Conservation (phyloP, 2,329 filamentous ascomycete genomes). For the Chrysosphaeria jannelii region DNA sequence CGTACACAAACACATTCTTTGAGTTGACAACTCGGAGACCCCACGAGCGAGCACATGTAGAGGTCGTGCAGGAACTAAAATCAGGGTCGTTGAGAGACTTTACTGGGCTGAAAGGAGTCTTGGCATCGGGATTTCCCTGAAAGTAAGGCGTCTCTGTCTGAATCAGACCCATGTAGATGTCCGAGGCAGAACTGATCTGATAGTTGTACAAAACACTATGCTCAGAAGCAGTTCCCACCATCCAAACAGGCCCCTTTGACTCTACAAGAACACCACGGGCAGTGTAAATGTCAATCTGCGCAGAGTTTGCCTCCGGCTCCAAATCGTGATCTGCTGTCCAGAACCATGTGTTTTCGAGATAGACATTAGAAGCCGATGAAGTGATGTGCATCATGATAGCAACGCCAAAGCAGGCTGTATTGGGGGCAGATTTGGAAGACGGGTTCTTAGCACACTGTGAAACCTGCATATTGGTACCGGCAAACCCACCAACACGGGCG, state of each 20-base stretch:
- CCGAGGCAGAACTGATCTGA: conserved; percentile 45
- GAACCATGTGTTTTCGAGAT: conserved; percentile 73
- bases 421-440: conserved; percentile 13
- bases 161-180: conserved; percentile 57
- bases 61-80: conserved; percentile 26
- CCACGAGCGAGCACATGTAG: conserved; percentile 40
- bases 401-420: conserved; percentile 39
- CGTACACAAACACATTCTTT: conserved; percentile 35
- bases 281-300: conserved; percentile 62
- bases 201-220: conserved; percentile 53
- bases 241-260: conserved; percentile 43
- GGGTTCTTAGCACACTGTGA: conserved; percentile 56
- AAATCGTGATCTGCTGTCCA: conserved; percentile 84
- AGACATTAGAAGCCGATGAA: conserved; percentile 25
- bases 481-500: conserved; percentile 66
- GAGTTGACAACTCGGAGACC: conserved; percentile 42
- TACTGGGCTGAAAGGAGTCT: conserved; percentile 30
- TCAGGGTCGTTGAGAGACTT: conserved; percentile 32
- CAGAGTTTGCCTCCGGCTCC: conserved; percentile 35
- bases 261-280: conserved; percentile 62
- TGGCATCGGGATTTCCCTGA: conserved; percentile 53
- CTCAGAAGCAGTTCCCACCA: conserved; percentile 46
- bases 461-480: conserved; percentile 57
- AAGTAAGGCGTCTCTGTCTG: conserved; percentile 79
- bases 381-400: conserved; percentile 42